Base-by-base conservation (phyloP, 441 rosid genomes). In the Pelargonium myrrhifolium region DNA sequence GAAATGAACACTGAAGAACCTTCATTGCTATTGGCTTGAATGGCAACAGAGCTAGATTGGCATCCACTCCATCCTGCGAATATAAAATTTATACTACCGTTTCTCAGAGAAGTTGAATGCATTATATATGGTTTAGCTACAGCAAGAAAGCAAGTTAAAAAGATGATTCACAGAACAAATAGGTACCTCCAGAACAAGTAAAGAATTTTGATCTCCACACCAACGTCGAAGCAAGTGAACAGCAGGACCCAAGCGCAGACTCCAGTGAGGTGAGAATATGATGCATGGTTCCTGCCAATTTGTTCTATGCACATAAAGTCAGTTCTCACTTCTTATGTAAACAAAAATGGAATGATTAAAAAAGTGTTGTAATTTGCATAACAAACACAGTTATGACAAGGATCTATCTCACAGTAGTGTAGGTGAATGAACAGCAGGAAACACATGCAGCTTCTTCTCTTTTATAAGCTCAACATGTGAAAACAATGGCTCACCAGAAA, bases 261-360 rank as follows among this genome's bases (percentile, higher is more conserved):
- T 87, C 96, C 90, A 86, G 78, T 84, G 89, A 67, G 97, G 84
- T 72, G 86, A 81, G 77, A 93, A 86, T 64, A 89, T 68, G 9
- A 93, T 78, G 80, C 97, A 89, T 2, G 96, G 92, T 65, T 93
- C 98, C 83, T 86, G 93, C 98, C 97, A 90, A 74, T 80, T 80
- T 40, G 76, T 66, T 78, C 96, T 87, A 75, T 68, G 70, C 53
- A 74, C 63, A 76, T 67, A 81, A 78, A 55, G 61, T 73, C 47
- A 83, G 73, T 59, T 59, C 22, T 53, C 59, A 53, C 22, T 68
- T 37, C 4, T 7, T n/a, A 15, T 28, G 64, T 55, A 37, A 62
- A 37, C 4, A 47, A 40, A 40, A 37, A 67, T 28, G n/a, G 4
- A 26, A 22, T n/a, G 15, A 17, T 18, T 37, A 37, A 7, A 37